Evolutionary conservation across 768 basidiomycete genomes (phyloP), one percentile per base, ranked within the genome.

Genomic region (Suillus occidentalis): DNA sequence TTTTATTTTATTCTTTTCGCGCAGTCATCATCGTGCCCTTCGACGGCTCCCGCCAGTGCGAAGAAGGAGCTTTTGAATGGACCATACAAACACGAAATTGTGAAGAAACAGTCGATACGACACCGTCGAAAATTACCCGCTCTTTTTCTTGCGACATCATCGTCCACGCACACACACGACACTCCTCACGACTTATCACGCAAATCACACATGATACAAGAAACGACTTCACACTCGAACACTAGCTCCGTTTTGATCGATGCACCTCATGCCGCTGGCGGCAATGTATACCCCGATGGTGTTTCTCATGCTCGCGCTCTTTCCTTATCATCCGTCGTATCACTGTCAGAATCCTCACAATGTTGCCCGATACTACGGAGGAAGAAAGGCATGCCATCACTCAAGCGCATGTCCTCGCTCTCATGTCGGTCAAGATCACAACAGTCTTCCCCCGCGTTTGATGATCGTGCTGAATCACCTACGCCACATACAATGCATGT

Each of bases 291-390:
- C 62, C 65, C 69, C 68, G n/a, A 61, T 68, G 49, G 59, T 56
- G 6, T 53, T 62, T 6, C 67, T 63, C 31, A 65, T 64, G 65
- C 66, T 63, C 36, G 64, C 66, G 65, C 63, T 58, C 53, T 70
- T 34, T 64, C 75, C 45, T 72, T 68, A 56, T 53, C 61, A 56
- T 76, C 72, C 34, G 18, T 68, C 47, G 67, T 40, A 25, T 59
- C 49, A 50, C 14, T 50, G 7, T 50, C 58, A 28, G 18, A 71
- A 1, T 73, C 76, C 1, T 75, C 72, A 34, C 70, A 65, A 28
- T 71, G 67, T 60, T 73, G 68, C 47, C 75, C 76, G 65, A 68
- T 76, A 16, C 68, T 83, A 13, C 80, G 80, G 60, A 79, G 81
- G 62, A 77, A 76, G 66, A 79, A 78, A 65, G 77, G 76, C 39